Conservation (phyloP, 768 basidiomycete species). For the Suillus tomentosus region DNA sequence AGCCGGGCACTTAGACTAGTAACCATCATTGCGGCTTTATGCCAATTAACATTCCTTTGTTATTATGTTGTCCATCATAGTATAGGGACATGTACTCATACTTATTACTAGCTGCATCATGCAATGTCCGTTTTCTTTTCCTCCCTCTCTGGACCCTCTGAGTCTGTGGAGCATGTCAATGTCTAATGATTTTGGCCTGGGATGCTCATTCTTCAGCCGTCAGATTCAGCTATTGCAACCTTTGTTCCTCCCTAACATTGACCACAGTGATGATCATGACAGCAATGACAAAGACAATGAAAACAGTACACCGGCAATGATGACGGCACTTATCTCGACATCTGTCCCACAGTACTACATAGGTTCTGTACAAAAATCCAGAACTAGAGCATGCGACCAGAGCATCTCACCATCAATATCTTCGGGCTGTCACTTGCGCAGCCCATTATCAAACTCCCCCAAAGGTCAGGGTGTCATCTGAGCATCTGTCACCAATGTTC, state of each 20-base stretch:
- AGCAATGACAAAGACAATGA: constrained; percentile 14
- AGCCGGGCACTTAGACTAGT: neutral
- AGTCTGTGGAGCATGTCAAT: no score
- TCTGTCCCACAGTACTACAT: constrained; percentile 39
- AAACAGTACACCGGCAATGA: constrained; percentile 19
- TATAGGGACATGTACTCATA: no score
- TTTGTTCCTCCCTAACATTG: constrained; percentile 23
- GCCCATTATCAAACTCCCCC: constrained; percentile 37
- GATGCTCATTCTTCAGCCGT: no score
- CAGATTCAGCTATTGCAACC: no score
- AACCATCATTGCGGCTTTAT: no score
- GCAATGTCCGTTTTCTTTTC: neutral
- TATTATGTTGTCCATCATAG: no score
- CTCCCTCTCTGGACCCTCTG: neutral
- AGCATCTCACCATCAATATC: constrained; percentile 33
- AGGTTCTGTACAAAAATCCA: constrained; percentile 28
- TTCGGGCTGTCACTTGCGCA: constrained; percentile 35
- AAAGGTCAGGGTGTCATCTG: constrained; percentile 28
- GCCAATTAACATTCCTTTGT: no score
- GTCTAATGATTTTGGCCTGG: no score
- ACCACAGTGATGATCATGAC: constrained; percentile 24
- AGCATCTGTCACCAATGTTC: constrained; percentile 60
- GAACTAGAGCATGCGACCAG: constrained; percentile 25
- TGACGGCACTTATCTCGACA: constrained; percentile 29
- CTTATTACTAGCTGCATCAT: no score